Evolutionary conservation across 768 basidiomycete genomes (phyloP), one percentile per base, ranked within the genome.

Genomic region (Trametes maxima): DNA sequence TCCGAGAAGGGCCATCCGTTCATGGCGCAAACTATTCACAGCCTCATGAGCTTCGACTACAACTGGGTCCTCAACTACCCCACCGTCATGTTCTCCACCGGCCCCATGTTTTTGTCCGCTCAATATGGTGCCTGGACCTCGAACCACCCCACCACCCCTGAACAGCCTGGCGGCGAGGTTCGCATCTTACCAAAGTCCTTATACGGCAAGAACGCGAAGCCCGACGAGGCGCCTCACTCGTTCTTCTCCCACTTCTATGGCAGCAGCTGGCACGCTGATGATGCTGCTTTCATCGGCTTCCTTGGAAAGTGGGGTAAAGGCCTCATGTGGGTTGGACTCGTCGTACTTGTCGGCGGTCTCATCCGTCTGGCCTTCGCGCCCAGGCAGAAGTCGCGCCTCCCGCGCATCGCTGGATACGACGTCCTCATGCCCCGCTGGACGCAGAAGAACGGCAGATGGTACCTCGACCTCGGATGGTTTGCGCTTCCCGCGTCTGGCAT

Each of bases 71-170:
- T 95, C 71, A 97, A 98, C 76, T 99, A 99, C 68, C 97, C 97
- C 35, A 99, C 97, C 25, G 97, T 99, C 79, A 99, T 99, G 97
- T 99, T 99, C 77, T 94, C 94, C 54, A 99, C 97, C 0, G 96
- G 96, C 1, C 97, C 97, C 69, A 99, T 99, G 97, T 99, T 98
- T 76, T 78, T 99, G 13, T 98, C 95, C 0, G 87, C 89, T 2
- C 94, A 97, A 72, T 96, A 96, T 73, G 92, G 93, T 43, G 80
- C 95, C 53, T 98, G 92, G 75, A 83, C 84, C 5, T 79, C 89
- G 4, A 81, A 87, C 12, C 85, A 92, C 57, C 82, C 85, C 33
- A 78, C 78, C 14, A 83, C 84, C 17, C 72, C 76, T 1, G 75
- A 76, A 7, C 69, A 74, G 8, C 85, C 86, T n/a, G 79, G 84